Conservation (phyloP, 1,284 basidiomycete genomes). For the Fomes fomentarius region DNA sequence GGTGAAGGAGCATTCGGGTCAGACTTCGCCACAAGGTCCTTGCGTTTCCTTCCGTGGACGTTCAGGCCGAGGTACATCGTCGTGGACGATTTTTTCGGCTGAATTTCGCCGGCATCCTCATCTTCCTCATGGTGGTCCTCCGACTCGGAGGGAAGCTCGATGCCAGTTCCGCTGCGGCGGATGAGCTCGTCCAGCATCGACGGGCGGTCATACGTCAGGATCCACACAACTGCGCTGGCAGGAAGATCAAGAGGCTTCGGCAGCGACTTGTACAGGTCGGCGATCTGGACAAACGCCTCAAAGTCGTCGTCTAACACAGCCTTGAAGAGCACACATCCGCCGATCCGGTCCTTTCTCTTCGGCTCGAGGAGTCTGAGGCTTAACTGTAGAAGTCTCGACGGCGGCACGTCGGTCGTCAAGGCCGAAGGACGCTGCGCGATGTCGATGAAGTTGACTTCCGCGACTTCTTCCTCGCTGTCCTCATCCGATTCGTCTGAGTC, state of each 20-base stretch:
- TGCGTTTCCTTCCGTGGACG: conserved; percentile 62
- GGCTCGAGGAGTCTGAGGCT: conserved; percentile 18
- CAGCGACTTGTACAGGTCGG: conserved; percentile 44
- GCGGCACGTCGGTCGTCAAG: conserved; percentile 41
- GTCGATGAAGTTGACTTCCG: conserved; percentile 49
- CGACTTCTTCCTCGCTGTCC: conserved; percentile 40
- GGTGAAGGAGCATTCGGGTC: conserved; percentile 52
- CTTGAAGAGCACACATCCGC: conserved; percentile 31
- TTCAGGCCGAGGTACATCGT: conserved; percentile 58
- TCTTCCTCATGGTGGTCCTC: conserved; percentile 26
- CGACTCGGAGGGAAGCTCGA: conserved; percentile 36
- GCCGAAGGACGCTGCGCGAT: conserved; percentile 52
- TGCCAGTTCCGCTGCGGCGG: conserved; percentile 50
- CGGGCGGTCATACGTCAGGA: conserved; percentile 43
- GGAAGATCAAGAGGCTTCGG: conserved; percentile 17
- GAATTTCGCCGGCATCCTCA: conserved; percentile 23
- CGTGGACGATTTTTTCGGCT: conserved; percentile 35
- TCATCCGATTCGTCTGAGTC: conserved; percentile 39
- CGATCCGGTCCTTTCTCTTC: conserved; percentile 7
- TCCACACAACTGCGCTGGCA: conserved; percentile 24
- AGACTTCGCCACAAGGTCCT: conserved; percentile 49
- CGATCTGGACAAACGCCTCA: conserved; percentile 51
- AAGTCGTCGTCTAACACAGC: conserved; percentile 49
- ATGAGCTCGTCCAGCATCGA: conserved; percentile 59
- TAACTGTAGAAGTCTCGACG: conserved; percentile 38